Conservation (phyloP, 108 stramenopile genomes). For the Cyclotella sp. region DNA sequence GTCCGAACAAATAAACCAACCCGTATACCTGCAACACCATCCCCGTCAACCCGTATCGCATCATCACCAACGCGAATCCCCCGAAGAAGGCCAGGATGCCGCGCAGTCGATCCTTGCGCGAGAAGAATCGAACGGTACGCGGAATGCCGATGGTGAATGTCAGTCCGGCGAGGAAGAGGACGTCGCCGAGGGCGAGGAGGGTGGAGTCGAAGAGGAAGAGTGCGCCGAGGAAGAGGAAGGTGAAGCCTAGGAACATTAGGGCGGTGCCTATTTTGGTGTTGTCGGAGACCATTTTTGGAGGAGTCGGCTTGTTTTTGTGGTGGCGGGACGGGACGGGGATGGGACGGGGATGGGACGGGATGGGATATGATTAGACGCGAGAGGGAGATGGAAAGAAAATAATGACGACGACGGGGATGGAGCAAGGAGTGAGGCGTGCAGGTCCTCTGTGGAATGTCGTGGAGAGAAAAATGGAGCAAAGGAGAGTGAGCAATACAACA, state of each 20-base stretch:
- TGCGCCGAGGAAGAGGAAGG: conserved; percentile 85
- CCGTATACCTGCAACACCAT: conserved; percentile 89
- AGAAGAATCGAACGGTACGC: conserved; percentile 89
- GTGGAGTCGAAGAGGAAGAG: conserved; percentile 91
- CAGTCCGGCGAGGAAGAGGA: conserved; percentile 84
- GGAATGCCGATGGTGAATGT: conserved; percentile 86
- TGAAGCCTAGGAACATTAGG: conserved; percentile 76
- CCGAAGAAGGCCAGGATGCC: conserved; percentile 92
- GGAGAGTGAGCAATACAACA: too few relatives aligned
- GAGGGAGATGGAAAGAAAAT: too few relatives aligned
- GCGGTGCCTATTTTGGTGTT: conserved; percentile 93
- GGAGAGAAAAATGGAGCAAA: too few relatives aligned
- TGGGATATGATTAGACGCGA: too few relatives aligned
- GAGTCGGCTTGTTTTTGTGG: neutral
- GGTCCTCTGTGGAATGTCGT: too few relatives aligned
- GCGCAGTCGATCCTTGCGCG: conserved; percentile 76
- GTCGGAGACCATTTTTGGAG: conserved; percentile 83
- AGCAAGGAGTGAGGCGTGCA: too few relatives aligned
- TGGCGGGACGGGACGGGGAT: too few relatives aligned
- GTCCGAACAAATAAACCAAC: conserved; percentile 89
- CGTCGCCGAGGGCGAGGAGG: conserved; percentile 87
- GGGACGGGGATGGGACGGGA: too few relatives aligned
- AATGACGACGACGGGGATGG: too few relatives aligned
- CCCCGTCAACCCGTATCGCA: conserved; percentile 86
- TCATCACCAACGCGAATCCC: conserved; percentile 80